These are phyloP conservation scores for Colletotrichum destructivum DNA, from an alignment of 2,329 filamentous ascomycete genomes.

Conservation along the genomic window DNA sequence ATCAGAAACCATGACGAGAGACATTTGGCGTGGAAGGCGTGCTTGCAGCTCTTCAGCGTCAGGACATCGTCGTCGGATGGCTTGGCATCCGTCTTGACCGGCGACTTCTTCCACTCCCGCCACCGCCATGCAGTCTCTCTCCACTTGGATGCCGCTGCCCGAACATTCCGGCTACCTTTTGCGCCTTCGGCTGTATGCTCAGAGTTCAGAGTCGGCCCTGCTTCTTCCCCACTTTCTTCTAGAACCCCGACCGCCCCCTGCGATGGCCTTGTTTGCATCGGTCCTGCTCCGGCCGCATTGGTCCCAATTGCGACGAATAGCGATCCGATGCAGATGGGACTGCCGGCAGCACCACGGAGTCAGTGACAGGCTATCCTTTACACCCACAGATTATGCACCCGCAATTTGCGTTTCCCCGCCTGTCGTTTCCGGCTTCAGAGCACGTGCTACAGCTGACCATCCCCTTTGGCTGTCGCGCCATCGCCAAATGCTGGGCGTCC, in stretches of 20 bases:
- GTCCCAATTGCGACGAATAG: slow-evolving; percentile 43
- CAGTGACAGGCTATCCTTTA: slow-evolving; percentile 8
- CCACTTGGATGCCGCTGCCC: slow-evolving; percentile 6
- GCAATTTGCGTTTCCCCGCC: background rate
- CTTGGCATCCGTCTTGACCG: background rate
- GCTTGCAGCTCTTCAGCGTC: slow-evolving; percentile 54
- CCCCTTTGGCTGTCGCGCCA: background rate
- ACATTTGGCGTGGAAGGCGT: slow-evolving; percentile 58
- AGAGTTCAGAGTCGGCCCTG: background rate
- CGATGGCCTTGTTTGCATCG: slow-evolving; percentile 18
- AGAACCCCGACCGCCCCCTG: slow-evolving; percentile 13
- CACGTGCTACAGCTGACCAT: background rate
- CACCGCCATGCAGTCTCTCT: slow-evolving; percentile 1
- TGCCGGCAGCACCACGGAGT: slow-evolving; percentile 43
- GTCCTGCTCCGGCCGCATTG: slow-evolving; percentile 4
- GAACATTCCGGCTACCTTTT: background rate
- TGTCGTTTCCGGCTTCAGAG: background rate
- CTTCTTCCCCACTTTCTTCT: slow-evolving; percentile 11
- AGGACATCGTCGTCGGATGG: slow-evolving; percentile 52
- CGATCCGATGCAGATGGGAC: slow-evolving; percentile 54
- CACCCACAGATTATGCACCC: background rate
- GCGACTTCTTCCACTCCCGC: slow-evolving; percentile 22
- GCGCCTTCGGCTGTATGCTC: background rate
- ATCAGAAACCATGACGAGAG: slow-evolving; percentile 57
- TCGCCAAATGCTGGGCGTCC: background rate